Evolutionary conservation across 2,329 filamentous ascomycete genomes (phyloP), one percentile per base, ranked within the genome.

Genomic region (Ploettnerulaceae sp.): DNA sequence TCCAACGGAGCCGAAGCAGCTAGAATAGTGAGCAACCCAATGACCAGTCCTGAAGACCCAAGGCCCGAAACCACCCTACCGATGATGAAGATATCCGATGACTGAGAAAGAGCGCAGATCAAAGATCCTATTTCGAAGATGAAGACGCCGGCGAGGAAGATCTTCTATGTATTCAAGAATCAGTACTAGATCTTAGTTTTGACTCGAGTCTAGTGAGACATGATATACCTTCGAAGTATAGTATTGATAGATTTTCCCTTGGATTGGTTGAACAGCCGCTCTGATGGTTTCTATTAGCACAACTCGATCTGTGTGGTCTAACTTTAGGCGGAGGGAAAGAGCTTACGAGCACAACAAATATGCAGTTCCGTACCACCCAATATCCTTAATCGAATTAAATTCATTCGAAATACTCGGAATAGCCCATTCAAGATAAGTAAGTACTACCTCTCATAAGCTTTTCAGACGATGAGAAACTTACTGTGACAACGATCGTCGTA

Each of bases 1-100:
- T 44, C 43, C 12, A 48, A 21, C 11, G 20, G 57, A 44, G 12
- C 58, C 56, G 29, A 57, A 66, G 56, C 44, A 65, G 68, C 67
- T 35, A 77, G 66, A 29, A 79, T 74, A 5, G 67, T 76, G 54
- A 79, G 61, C 3, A 65, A 64, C 0, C 77, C 77, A 12, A 69
- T 74, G 47, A 71, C 65, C 2, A 81, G 53, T 0, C 72, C 78
- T 1, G 76, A 69, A 1, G 67, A 67, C 1, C 77, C 77, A 0
- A 72, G 51, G 0, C 77, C 39, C 6, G 39, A 32, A 8, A 42
- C 11, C 7, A 29, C 28, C 9, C 39, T 21, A 4, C 39, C 39
- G 25, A 42, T 20, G 7, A 42, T 42, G 39, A 42, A 34, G 2
- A 24, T 15, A 12, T 33, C 9, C 22, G 39, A 42, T 22, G 29